phyloP scores from a whole-genome alignment of 768 basidiomycete genomes.

The Termitomyces sp. region DNA sequence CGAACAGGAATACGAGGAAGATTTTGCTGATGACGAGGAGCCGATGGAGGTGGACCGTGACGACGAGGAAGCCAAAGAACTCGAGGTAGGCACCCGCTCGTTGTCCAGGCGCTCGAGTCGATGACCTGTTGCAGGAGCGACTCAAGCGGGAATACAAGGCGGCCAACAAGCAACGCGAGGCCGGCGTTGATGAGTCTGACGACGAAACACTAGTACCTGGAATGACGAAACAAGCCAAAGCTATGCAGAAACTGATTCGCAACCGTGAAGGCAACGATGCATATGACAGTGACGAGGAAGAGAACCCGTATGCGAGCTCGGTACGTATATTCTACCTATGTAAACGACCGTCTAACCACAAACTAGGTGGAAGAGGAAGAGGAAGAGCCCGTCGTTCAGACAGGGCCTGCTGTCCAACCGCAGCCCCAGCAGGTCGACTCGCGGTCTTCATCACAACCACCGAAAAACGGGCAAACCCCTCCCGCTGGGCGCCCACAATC shows the following conservation, averaged over 20 bases:
- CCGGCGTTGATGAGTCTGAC: slow-evolving; percentile 67
- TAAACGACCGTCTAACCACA: slow-evolving; percentile 6
- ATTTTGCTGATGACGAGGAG: slow-evolving; percentile 87
- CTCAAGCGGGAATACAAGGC: slow-evolving; percentile 76
- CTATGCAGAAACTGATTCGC: slow-evolving; percentile 81
- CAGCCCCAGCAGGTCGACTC: slow-evolving; percentile 44
- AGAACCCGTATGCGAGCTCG: slow-evolving; percentile 79
- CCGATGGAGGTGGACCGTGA: slow-evolving; percentile 66
- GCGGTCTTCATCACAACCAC: slow-evolving; percentile 38
- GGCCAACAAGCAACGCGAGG: slow-evolving; percentile 71
- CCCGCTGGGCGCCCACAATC: slow-evolving; percentile 24
- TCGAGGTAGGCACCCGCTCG: slow-evolving; percentile 47
- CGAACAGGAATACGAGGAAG: slow-evolving; percentile 78
- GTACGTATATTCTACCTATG: slow-evolving; percentile 32
- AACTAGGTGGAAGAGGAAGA: slow-evolving; percentile 67
- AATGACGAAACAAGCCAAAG: slow-evolving; percentile 67
- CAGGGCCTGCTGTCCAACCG: slow-evolving; percentile 40
- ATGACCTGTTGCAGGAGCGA: slow-evolving; percentile 52
- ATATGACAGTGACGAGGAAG: slow-evolving; percentile 81
- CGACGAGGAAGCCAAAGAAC: slow-evolving; percentile 81
- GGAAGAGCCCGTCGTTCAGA: slow-evolving; percentile 43
- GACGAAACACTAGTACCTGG: slow-evolving; percentile 54
- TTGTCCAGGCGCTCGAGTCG: neutral
- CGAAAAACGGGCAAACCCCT: slow-evolving; percentile 25
- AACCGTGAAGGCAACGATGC: slow-evolving; percentile 77